Percentiles rank a stretch among this genome's conserved stretches.
Conservation (phyloP, 2,329 filamentous ascomycete genomes). For the Zasmidium citrigriseum region DNA sequence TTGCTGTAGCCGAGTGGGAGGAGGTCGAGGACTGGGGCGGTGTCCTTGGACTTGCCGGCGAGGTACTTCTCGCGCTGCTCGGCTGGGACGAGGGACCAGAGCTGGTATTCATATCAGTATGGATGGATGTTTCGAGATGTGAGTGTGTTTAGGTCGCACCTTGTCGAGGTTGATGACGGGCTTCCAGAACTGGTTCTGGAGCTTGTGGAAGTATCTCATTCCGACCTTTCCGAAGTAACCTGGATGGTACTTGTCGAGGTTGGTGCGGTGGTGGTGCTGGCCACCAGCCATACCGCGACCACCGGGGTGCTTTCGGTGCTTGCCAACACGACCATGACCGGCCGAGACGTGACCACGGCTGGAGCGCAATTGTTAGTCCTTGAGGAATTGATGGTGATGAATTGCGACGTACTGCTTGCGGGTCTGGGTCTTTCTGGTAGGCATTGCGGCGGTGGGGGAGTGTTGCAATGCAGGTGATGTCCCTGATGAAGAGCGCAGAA, state of each 20-base stretch:
- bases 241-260: conserved; percentile 91
- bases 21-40: conserved; percentile 96
- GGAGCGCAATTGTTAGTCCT: conserved; percentile 28
- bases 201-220: conserved; percentile 81
- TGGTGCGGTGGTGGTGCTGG: conserved; percentile 97
- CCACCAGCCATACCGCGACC: conserved; percentile 90
- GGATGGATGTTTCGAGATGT: background rate
- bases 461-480: conserved; percentile 19
- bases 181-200: conserved; percentile 96
- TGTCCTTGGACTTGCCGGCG: conserved; percentile 82
- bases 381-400: background rate
- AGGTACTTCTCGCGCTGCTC: conserved; percentile 95
- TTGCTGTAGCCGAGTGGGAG: conserved; percentile 97
- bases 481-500: conserved; percentile 9
- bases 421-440: conserved; percentile 74
- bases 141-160: conserved; percentile 51
- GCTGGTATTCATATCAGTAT: conserved; percentile 52
- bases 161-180: conserved; percentile 99
- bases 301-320: conserved; percentile 90
- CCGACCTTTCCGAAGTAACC: conserved; percentile 94
- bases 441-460: conserved; percentile 51
- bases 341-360: conserved; percentile 97
- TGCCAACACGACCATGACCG: conserved; percentile 97
- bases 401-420: conserved; percentile 68
- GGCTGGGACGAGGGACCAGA: conserved; percentile 90